phyloP scores from a whole-genome alignment of 2,329 filamentous ascomycete genomes.

The Xylaria sp. region DNA sequence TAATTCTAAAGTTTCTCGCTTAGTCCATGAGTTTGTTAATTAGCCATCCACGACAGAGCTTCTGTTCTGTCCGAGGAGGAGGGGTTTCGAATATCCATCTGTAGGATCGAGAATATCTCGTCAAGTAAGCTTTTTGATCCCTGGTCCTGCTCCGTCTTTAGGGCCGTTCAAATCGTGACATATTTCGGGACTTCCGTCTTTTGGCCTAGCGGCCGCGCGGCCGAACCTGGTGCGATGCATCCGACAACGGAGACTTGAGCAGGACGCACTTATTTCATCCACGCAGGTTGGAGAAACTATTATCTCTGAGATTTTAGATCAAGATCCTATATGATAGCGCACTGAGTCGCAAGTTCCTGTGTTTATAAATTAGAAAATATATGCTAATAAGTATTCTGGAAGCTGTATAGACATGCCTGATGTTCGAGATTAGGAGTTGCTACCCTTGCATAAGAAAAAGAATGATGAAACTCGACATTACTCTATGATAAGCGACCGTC shows the following conservation, averaged over 20 bases:
- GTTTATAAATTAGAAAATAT: constrained; percentile 69
- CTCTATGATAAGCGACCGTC: constrained; percentile 58
- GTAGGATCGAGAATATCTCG: constrained; percentile 42
- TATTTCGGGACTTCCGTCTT: constrained; percentile 39
- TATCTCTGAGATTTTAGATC: constrained; percentile 57
- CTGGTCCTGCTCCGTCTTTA: constrained; percentile 37
- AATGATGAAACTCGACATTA: constrained; percentile 32
- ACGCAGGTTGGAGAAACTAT: constrained; percentile 62
- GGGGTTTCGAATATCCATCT: constrained; percentile 33
- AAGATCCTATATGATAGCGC: constrained; percentile 50
- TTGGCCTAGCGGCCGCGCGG: constrained; percentile 33
- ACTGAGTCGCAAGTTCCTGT: neutral
- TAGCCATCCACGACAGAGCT: constrained; percentile 28
- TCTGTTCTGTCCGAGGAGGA: constrained; percentile 28
- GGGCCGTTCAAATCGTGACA: constrained; percentile 39
- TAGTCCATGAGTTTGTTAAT: constrained; percentile 32
- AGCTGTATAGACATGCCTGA: constrained; percentile 61
- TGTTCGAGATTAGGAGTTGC: constrained; percentile 67
- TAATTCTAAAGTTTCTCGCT: neutral
- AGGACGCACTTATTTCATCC: constrained; percentile 64
- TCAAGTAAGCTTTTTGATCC: constrained; percentile 39
- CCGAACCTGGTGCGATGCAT: constrained; percentile 51
- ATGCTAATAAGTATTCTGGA: constrained; percentile 69
- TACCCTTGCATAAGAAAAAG: constrained; percentile 38
- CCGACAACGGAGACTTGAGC: constrained; percentile 50